These are phyloP conservation scores for Xylaria nigripes DNA, from an alignment of 495 filamentous ascomycete genomes.

Conservation along the genomic window DNA sequence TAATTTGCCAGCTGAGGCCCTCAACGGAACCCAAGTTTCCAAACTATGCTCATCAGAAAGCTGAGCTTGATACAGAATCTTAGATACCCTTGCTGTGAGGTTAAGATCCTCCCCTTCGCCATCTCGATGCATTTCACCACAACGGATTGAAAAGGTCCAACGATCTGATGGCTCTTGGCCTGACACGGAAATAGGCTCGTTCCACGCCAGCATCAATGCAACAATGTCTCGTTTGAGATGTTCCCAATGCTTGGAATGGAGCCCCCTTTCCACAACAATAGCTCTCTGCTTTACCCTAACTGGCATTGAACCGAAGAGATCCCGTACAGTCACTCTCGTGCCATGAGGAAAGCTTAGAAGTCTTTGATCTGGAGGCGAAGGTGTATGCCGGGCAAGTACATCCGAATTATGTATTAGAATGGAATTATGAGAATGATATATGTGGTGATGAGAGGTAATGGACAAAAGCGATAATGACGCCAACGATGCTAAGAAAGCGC, in stretches of 20 bases:
- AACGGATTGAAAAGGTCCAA: conserved; percentile 14
- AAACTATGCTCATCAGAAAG: conserved; percentile 45
- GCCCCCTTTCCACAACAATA: conserved; percentile 48
- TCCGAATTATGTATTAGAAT: conserved; percentile 64
- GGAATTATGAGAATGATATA: conserved; percentile 57
- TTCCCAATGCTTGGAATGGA: conserved; percentile 53
- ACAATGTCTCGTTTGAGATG: conserved; percentile 50
- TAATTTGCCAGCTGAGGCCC: conserved; percentile 52
- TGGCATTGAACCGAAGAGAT: conserved; percentile 92
- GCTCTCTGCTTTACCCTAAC: conserved; percentile 83
- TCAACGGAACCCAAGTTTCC: conserved; percentile 58
- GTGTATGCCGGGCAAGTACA: conserved; percentile 57
- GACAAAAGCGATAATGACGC: conserved; percentile 68
- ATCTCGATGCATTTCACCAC: neutral
- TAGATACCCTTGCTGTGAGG: conserved; percentile 34
- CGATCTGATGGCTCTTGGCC: conserved; percentile 31
- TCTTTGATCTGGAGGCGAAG: conserved; percentile 54
- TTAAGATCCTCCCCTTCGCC: conserved; percentile 11
- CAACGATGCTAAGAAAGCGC: conserved; percentile 70
- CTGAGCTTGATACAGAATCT: conserved; percentile 56
- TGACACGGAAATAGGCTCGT: conserved; percentile 34
- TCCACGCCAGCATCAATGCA: conserved; percentile 61
- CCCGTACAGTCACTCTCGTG: conserved; percentile 70
- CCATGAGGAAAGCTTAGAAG: conserved; percentile 55
- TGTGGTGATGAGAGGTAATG: conserved; percentile 65